Evolutionary conservation across 306 rosid species (phyloP).

Genomic region (Vigna unguiculata): DNA sequence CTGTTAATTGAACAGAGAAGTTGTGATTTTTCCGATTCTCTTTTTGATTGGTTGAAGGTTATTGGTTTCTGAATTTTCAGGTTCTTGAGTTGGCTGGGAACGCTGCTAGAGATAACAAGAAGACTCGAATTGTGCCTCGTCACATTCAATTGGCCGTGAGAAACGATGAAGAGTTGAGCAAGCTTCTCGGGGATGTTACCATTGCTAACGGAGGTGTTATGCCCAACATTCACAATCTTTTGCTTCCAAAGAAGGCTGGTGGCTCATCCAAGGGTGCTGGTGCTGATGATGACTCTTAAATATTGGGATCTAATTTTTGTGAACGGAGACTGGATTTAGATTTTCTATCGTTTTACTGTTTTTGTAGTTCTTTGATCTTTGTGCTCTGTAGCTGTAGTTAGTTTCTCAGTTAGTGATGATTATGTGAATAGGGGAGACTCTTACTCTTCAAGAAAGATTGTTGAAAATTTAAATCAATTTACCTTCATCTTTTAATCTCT

Average conservation of each 20-base stretch:
- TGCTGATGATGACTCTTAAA: constrained; percentile 76
- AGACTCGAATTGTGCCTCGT: constrained; percentile 89
- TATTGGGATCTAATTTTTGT: not conserved
- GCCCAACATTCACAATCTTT: constrained; percentile 93
- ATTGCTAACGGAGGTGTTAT: constrained; percentile 97
- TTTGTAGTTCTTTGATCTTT: not conserved
- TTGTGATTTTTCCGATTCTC: too few relatives aligned
- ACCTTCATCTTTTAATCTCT: not conserved
- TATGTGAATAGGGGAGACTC: constrained; percentile 67
- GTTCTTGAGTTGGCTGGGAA: constrained; percentile 93
- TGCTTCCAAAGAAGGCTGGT: constrained; percentile 88
- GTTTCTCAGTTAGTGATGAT: constrained; percentile 48
- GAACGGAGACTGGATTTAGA: not conserved
- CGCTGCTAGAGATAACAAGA: constrained; percentile 93
- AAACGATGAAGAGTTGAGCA: constrained; percentile 89
- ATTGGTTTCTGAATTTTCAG: constrained; percentile 35
- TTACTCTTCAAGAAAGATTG: constrained; percentile 14
- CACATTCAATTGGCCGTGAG: constrained; percentile 85
- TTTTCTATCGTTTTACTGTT: not conserved
- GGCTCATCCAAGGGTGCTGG: constrained; percentile 68
- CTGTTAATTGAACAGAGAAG: not conserved
- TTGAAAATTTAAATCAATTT: not conserved
- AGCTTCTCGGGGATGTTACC: constrained; percentile 88
- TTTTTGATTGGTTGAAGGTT: not conserved
- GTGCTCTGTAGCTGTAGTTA: constrained; percentile 46